Base-by-base conservation (phyloP, 1,139 yeast genomes). In the Saccharomyces hybrid region DNA sequence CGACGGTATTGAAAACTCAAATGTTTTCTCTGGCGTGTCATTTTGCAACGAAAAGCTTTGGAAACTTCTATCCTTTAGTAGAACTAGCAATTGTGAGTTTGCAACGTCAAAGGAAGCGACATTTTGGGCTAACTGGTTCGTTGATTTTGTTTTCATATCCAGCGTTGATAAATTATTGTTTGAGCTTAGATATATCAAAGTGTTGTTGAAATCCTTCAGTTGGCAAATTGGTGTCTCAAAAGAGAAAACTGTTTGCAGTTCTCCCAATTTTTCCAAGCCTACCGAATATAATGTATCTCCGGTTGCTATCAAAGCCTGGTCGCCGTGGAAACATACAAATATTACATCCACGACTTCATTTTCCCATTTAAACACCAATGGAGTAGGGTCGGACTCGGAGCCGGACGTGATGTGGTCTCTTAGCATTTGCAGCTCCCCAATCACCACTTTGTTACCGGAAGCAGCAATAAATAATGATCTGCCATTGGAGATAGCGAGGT, bases 391-490 rank as follows among this genome's bases (percentile, higher is more conserved):
- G 7, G 42, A 49, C 16, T 24, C 6, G 12, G 42, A 49, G 19
- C 55, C 58, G 27, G 54, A 51, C 12, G 50, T 55, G 3, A 63
- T 53, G 50, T 42, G 58, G 34, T 65, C 62, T 51, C 70, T 66
- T 48, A 73, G 55, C 8, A 55, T 55, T 34, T 63, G 64, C 16
- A 72, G 57, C 5, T 60, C 56, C 9, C 73, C 74, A 16, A 69
- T 51, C 2, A 68, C 64, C 12, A 71, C 56, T 32, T 64, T 65
- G 2, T 56, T 58, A 2, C 62, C 61, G 21, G 72, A 67, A 4
- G 69, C 65, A 1, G 74, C 74, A 0, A 66, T 70, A 57, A 65
- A 70, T 5, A 67, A 50, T 14, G 51, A 44, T 21, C 53, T 49
- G 1, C 28, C 44, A 51, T 63, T 64, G 26, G 59, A 57, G n/a